Evolutionary conservation across 1,139 yeast genomes (phyloP), one percentile per base, ranked within the genome.

Genomic region (Yamadazyma aaseri): DNA sequence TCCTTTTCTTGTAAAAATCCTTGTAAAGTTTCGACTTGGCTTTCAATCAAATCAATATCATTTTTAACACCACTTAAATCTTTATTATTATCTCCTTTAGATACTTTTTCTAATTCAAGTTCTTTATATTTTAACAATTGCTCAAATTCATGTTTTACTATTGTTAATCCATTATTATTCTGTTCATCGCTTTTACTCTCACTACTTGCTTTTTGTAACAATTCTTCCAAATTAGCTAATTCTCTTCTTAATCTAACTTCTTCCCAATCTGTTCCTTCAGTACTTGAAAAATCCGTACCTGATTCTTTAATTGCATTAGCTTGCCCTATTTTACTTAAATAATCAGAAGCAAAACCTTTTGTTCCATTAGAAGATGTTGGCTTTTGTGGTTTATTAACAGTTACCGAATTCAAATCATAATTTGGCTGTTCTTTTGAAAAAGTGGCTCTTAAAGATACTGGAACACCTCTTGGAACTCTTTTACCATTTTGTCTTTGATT

Each of bases 361-460:
- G 45, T 14, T 6, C 53, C 42, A 49, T 43, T 32, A 11, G 36
- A 27, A 22, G 46, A 36, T 21, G 52, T 47, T 21, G 45, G 32
- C 23, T 45, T 15, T 12, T 28, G 32, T 9, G 36, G 45, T 14
- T 32, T 36, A 24, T 33, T 36, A 5, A 41, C 40, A 10, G 39
- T 33, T 6, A 42, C 47, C 9, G 47, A 29, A 37, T 53, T 71
- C 33, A 87, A 54, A 50, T 84, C 83, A 57, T 86, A 90, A 42
- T 79, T 81, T 6, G 96, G 95, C 25, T 75, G 74, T 46, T 86
- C 89, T 61, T 89, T 89, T 26, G 87, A 84, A 58, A 90, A 90
- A 0, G 97, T 86, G 3, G 97, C 96, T 35, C 96, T 74, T 45
- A 94, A 69, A 6, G 94, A 79, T 1, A 92, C 86, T n/a, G 98